A percentile compares a stretch with the other conserved stretches of the same genome.
phyloP scores from a whole-genome alignment of 108 stramenopile genomes.

The Fragilaria crotonensis region DNA sequence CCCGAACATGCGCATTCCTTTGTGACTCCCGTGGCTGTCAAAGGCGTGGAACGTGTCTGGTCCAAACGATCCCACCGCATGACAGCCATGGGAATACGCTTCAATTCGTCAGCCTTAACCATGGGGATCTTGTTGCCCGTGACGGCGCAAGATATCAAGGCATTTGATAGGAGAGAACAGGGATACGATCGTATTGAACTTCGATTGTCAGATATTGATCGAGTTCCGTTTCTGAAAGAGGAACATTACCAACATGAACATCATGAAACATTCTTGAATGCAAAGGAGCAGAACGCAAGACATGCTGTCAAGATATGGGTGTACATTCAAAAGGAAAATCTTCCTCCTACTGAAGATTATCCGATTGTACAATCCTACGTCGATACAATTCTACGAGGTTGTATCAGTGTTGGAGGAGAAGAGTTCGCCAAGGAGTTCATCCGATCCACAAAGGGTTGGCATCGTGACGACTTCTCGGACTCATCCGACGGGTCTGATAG shows the following conservation, averaged over 20 bases:
- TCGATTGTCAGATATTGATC: conserved; percentile 21
- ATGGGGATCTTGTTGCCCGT: conserved; percentile 51
- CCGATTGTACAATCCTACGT: conserved; percentile 67
- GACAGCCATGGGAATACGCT: conserved; percentile 59
- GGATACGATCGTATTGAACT: conserved; percentile 46
- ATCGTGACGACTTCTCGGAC: conserved; percentile 25
- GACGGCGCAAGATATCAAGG: conserved; percentile 31
- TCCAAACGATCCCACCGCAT: conserved; percentile 29
- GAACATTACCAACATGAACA: conserved; percentile 3
- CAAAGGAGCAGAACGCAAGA: neutral
- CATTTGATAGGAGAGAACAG: conserved; percentile 57
- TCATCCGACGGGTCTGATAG: neutral
- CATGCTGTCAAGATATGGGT: conserved; percentile 39
- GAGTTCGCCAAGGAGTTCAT: conserved; percentile 47
- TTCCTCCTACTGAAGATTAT: conserved; percentile 21
- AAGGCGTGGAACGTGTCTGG: conserved; percentile 49
- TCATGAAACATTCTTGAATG: neutral
- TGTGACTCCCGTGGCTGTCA: conserved; percentile 44
- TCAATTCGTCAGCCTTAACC: conserved; percentile 28
- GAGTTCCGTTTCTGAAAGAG: conserved; percentile 16
- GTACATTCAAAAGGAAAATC: conserved; percentile 37
- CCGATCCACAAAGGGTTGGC: conserved; percentile 53
- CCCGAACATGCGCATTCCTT: conserved; percentile 23
- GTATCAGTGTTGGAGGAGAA: conserved; percentile 38
- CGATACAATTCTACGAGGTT: conserved; percentile 67